Evolutionary conservation across 345 rosid species (phyloP).

Genomic region (Cardamine resedifolia): DNA sequence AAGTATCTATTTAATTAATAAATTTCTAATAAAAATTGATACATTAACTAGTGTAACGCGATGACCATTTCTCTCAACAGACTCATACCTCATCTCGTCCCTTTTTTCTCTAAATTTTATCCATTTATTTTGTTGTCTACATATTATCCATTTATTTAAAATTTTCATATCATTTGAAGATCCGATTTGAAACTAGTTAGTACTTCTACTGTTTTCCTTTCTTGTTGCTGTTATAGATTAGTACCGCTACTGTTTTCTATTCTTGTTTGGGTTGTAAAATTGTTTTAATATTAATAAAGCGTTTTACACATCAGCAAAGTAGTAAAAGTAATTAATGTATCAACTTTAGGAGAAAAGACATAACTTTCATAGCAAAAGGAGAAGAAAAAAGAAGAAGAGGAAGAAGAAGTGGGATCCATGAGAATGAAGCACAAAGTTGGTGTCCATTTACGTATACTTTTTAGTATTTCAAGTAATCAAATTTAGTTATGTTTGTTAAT

Average conservation of each 20-base stretch:
- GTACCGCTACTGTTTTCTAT: slow-evolving; percentile 3
- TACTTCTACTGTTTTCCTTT: slow-evolving; percentile 2
- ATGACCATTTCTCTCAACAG: too few species aligned
- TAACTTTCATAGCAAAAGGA: slow-evolving; percentile 16
- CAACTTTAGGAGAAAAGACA: slow-evolving; percentile 30
- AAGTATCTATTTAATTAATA: too few species aligned
- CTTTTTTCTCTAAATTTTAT: neutral
- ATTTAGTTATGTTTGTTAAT: neutral
- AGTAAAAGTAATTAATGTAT: neutral
- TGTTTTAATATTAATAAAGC: neutral
- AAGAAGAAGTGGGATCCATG: slow-evolving; percentile 18
- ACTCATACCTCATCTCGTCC: too few species aligned
- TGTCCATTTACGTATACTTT: neutral
- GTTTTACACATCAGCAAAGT: slow-evolving; percentile 17
- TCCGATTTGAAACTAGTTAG: neutral
- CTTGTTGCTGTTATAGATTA: too few species aligned
- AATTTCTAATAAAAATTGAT: too few species aligned
- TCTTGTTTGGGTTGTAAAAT: neutral
- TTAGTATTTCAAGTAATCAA: neutral
- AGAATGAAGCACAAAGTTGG: slow-evolving; percentile 18
- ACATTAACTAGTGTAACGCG: too few species aligned
- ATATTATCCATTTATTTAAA: neutral
- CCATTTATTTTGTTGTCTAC: neutral
- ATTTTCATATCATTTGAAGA: neutral
- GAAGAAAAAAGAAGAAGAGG: neutral